Evolutionary conservation across 148 eudicot genomes (phyloP).

Genomic region (Amaranthus cruentus): DNA sequence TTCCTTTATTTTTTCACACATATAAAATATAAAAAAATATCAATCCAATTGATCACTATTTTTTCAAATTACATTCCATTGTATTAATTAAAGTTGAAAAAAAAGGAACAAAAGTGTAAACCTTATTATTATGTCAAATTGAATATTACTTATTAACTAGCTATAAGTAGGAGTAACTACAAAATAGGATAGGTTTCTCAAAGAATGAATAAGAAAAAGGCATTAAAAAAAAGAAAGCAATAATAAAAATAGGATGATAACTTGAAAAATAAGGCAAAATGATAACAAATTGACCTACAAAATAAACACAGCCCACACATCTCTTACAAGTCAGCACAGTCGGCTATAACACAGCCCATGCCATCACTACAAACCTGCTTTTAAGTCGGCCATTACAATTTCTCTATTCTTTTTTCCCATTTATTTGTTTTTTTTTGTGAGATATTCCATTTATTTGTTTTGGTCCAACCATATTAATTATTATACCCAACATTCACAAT

Average conservation of each 20-base stretch:
- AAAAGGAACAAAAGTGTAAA: too few species aligned
- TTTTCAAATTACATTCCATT: too few species aligned
- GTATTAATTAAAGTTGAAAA: too few species aligned
- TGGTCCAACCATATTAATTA: conserved; percentile 27
- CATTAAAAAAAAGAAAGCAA: not conserved
- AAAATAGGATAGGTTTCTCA: too few species aligned
- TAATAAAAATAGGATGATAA: not conserved
- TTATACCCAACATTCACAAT: conserved; percentile 12
- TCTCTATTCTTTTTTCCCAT: not conserved
- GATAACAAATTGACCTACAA: conserved; percentile 25
- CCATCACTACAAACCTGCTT: conserved; percentile 8
- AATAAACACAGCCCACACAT: not conserved
- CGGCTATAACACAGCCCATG: conserved; percentile 8
- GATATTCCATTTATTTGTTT: not conserved
- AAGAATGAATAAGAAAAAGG: not conserved
- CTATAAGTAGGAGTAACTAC: too few species aligned
- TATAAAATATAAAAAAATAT: too few species aligned
- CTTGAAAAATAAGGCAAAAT: conserved; percentile 27
- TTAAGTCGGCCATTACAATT: conserved; percentile 18
- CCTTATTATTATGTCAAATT: too few species aligned
- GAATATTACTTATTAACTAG: too few species aligned
- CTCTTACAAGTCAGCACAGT: conserved; percentile 14
- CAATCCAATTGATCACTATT: too few species aligned
- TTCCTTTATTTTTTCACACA: too few species aligned
- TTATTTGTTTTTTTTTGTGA: not conserved